Conservation (phyloP, 768 basidiomycete species). For the Boletus barrowsii region DNA sequence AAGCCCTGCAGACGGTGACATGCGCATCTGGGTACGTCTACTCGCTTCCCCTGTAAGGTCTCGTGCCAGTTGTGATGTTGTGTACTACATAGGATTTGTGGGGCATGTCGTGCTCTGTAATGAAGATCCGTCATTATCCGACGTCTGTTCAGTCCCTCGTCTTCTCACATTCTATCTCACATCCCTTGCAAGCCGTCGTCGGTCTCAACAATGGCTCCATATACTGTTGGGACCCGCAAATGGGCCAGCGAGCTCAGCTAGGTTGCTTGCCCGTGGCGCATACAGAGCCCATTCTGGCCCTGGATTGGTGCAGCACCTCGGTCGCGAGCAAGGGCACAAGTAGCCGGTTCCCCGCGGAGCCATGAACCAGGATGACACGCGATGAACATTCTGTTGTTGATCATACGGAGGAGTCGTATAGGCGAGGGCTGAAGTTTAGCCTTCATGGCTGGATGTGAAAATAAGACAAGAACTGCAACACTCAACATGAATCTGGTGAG, state of each 20-base stretch:
- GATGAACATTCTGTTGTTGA: too few species aligned
- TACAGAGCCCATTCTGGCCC: slow-evolving; percentile 61
- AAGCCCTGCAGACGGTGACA: slow-evolving; percentile 75
- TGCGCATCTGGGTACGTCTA: slow-evolving; percentile 71
- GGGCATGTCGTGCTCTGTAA: slow-evolving; percentile 62
- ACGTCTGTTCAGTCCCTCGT: slow-evolving; percentile 64
- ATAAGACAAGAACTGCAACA: too few species aligned
- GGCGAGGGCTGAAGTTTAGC: too few species aligned
- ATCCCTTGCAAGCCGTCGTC: slow-evolving; percentile 66
- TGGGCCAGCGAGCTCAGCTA: slow-evolving; percentile 70
- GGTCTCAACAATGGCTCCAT: slow-evolving; percentile 71
- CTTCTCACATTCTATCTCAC: slow-evolving; percentile 63
- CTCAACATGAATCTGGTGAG: too few species aligned
- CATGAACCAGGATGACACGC: too few species aligned
- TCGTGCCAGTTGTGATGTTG: background rate
- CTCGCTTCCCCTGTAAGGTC: too few species aligned
- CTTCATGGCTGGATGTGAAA: too few species aligned
- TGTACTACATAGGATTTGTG: slow-evolving; percentile 58
- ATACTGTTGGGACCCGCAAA: slow-evolving; percentile 76
- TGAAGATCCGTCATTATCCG: slow-evolving; percentile 70
- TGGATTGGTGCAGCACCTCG: slow-evolving; percentile 63
- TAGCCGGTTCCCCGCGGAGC: too few species aligned
- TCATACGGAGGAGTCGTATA: too few species aligned
- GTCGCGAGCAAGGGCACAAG: slow-evolving; percentile 9
- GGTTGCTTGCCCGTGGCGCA: slow-evolving; percentile 76